Evolutionary conservation across 1,139 yeast genomes (phyloP).

Genomic region (Pneumocystis oryctolagi): DNA sequence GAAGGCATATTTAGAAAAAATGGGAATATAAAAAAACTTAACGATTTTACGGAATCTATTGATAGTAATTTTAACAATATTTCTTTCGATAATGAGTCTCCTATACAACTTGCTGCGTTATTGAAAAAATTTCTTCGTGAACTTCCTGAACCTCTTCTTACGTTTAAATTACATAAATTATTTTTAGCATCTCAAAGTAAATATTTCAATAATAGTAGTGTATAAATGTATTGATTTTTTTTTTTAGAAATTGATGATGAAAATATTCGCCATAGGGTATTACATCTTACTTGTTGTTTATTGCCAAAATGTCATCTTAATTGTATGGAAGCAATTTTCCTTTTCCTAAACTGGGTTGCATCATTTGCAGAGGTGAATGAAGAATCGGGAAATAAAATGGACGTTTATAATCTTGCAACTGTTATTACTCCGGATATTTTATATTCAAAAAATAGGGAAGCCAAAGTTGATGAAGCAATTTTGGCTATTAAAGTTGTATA

Average conservation of each 20-base stretch:
- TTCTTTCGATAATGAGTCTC: constrained; percentile 59
- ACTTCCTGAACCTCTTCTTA: constrained; percentile 78
- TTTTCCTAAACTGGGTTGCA: constrained; percentile 88
- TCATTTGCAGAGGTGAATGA: constrained; percentile 76
- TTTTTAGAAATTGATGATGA: constrained; percentile 28
- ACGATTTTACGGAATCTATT: constrained; percentile 58
- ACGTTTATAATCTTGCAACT: constrained; percentile 83
- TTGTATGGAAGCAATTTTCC: constrained; percentile 68
- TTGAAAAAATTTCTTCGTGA: constrained; percentile 85
- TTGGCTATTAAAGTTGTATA: constrained; percentile 84
- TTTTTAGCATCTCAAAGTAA: constrained; percentile 62
- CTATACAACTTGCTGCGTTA: constrained; percentile 87
- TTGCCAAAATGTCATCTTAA: constrained; percentile 75
- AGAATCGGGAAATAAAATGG: constrained; percentile 91
- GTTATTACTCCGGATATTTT: constrained; percentile 88
- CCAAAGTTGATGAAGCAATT: constrained; percentile 56
- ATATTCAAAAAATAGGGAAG: constrained; percentile 33
- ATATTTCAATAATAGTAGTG: background rate
- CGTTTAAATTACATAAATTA: constrained; percentile 56
- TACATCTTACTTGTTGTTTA: constrained; percentile 63
- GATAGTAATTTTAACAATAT: constrained; percentile 60
- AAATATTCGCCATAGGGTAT: constrained; percentile 37
- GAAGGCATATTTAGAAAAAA: constrained; percentile 94
- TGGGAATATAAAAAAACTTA: constrained; percentile 77
- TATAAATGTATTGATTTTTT: constrained; percentile 18